Evolutionary conservation across 2,329 filamentous ascomycete genomes (phyloP).

Genomic region (Alternaria consortialis): DNA sequence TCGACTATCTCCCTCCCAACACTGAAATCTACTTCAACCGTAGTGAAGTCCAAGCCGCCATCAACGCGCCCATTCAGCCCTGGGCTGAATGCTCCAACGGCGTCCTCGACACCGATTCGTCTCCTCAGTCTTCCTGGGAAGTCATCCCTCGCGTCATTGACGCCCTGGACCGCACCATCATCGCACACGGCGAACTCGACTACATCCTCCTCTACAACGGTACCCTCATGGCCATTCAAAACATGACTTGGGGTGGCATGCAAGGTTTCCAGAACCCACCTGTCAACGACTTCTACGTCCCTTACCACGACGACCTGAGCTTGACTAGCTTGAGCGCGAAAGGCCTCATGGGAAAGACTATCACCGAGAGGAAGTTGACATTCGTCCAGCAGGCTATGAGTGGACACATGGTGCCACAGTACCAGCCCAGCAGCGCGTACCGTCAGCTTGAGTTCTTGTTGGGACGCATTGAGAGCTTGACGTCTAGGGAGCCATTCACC

Average conservation of each 20-base stretch:
- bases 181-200: slow-evolving; percentile 76
- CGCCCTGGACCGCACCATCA: slow-evolving; percentile 72
- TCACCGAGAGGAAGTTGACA: slow-evolving; percentile 79
- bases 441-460: slow-evolving; percentile 79
- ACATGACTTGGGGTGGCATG: slow-evolving; percentile 79
- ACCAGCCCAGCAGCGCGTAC: slow-evolving; percentile 73
- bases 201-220: slow-evolving; percentile 74
- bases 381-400: slow-evolving; percentile 70
- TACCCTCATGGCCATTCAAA: slow-evolving; percentile 76
- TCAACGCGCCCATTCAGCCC: slow-evolving; percentile 67
- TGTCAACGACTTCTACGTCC: slow-evolving; percentile 72
- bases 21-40: slow-evolving; percentile 75
- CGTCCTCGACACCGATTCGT: slow-evolving; percentile 62
- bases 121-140: slow-evolving; percentile 63
- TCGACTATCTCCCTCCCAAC: slow-evolving; percentile 70
- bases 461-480: slow-evolving; percentile 70
- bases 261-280: slow-evolving; percentile 74
- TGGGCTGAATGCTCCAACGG: slow-evolving; percentile 67
- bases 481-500: slow-evolving; percentile 44
- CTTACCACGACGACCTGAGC: slow-evolving; percentile 64
- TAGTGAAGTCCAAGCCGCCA: slow-evolving; percentile 71
- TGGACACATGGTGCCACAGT: slow-evolving; percentile 75
- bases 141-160: slow-evolving; percentile 78
- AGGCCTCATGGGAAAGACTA: slow-evolving; percentile 74
- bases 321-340: slow-evolving; percentile 63